phyloP scores from a whole-genome alignment of 2,329 filamentous ascomycete genomes.

The Aquanectria penicillioides region DNA sequence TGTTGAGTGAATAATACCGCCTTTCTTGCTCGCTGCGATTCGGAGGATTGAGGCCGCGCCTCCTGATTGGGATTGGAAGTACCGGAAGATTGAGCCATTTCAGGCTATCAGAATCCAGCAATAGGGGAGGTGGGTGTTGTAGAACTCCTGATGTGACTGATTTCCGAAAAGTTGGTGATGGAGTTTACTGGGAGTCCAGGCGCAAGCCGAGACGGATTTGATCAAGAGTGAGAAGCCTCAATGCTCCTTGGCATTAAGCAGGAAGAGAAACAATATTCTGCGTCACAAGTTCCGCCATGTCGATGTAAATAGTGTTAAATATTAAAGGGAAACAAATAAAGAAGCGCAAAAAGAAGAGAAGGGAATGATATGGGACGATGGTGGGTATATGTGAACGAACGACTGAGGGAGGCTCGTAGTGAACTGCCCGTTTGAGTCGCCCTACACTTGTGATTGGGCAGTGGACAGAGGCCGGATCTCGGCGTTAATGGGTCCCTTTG shows the following conservation, averaged over 20 bases:
- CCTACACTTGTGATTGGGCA: conserved; percentile 30
- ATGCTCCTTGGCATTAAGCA: too few species aligned
- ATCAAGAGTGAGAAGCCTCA: too few species aligned
- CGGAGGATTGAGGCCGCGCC: conserved; percentile 25
- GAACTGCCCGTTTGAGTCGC: conserved; percentile 29
- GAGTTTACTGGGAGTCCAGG: background rate
- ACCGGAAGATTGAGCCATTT: conserved; percentile 30
- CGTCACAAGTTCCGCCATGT: too few species aligned
- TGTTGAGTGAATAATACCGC: conserved; percentile 70
- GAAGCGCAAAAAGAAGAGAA: too few species aligned
- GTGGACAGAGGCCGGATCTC: background rate
- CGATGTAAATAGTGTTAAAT: too few species aligned
- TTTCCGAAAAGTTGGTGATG: background rate
- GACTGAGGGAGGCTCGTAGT: conserved; percentile 28
- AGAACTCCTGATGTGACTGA: background rate
- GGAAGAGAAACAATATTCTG: too few species aligned
- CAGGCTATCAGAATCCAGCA: background rate
- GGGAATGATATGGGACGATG: background rate
- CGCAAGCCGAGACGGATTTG: background rate
- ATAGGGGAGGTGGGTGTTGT: background rate
- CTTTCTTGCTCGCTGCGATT: conserved; percentile 46
- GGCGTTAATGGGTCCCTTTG: conserved; percentile 3
- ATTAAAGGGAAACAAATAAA: too few species aligned
- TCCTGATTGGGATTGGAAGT: conserved; percentile 18
- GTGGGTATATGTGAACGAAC: background rate